Conservation (phyloP, 106 monocot genomes). For the Dioscorea zingiberensis region DNA sequence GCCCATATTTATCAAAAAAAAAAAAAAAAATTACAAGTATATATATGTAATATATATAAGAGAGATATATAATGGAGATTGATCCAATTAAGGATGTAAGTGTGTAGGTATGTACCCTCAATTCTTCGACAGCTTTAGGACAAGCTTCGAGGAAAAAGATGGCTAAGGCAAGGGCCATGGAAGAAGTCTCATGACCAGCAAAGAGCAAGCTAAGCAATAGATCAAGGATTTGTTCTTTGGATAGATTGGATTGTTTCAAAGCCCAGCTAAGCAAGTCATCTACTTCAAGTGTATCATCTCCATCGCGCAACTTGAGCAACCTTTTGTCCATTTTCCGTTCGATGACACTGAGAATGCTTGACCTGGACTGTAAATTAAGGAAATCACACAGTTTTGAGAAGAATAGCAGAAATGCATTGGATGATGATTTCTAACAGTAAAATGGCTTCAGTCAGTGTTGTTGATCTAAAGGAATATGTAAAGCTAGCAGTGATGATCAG, state of each 20-base stretch:
- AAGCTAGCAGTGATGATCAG: conserved; percentile 3
- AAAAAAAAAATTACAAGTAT: too few relatives aligned
- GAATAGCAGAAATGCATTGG: too few relatives aligned
- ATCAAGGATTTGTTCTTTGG: conserved; percentile 86
- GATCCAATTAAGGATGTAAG: too few relatives aligned
- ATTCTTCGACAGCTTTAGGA: conserved; percentile 50
- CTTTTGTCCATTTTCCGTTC: conserved; percentile 74
- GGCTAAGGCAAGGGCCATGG: conserved; percentile 63
- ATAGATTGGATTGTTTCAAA: conserved; percentile 54
- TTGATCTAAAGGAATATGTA: neutral
- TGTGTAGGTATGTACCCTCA: conserved; percentile 30
- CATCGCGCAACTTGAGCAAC: neutral
- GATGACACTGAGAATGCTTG: conserved; percentile 60
- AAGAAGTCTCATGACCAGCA: conserved; percentile 94
- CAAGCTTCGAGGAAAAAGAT: conserved; percentile 69
- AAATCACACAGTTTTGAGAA: too few relatives aligned
- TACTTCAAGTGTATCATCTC: conserved; percentile 12
- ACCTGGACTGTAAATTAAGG: conserved; percentile 73
- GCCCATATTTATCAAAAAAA: too few relatives aligned
- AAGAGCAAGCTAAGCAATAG: conserved; percentile 88
- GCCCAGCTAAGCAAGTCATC: conserved; percentile 84
- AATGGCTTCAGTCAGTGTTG: too few relatives aligned
- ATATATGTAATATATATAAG: too few relatives aligned
- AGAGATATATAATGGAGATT: too few relatives aligned
- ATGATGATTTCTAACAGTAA: too few relatives aligned